Conservation (phyloP, 495 filamentous ascomycete genomes). For the Margaritispora aquatica region DNA sequence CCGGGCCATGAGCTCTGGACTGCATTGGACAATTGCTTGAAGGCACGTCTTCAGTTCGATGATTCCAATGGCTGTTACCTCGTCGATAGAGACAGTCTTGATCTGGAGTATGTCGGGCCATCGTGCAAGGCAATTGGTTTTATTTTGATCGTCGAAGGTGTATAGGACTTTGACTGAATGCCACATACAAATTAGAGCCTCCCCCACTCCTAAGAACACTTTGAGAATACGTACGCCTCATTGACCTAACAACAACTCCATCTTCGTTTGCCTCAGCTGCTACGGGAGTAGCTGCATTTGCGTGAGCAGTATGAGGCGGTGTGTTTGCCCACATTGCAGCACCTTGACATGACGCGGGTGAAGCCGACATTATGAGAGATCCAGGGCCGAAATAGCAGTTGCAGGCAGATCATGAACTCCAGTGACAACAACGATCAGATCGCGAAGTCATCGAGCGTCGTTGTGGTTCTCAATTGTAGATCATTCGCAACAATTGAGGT, state of each 20-base stretch:
- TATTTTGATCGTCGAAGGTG: conserved; percentile 86
- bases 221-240: conserved; percentile 38
- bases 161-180: conserved; percentile 87
- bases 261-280: conserved; percentile 27
- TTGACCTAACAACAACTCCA: conserved; percentile 40
- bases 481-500: conserved; percentile 11
- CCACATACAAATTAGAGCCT: conserved; percentile 14
- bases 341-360: conserved; percentile 5
- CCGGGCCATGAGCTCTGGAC: conserved; percentile 81
- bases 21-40: conserved; percentile 68
- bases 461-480: not conserved
- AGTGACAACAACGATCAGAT: conserved; percentile 2
- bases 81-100: conserved; percentile 74
- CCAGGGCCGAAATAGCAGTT: conserved; percentile 14
- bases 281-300: not conserved
- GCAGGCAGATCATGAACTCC: conserved; percentile 4
- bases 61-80: conserved; percentile 66
- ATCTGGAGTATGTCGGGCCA: conserved; percentile 77
- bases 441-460: conserved; percentile 14
- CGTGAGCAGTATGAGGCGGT: not conserved
- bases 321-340: not conserved
- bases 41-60: conserved; percentile 88
- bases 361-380: conserved; percentile 22
- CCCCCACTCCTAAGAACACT: not conserved
- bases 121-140: conserved; percentile 86